Base-by-base conservation (phyloP, 225 moss, liverwort and hornwort species). In the Rhytidiadelphus loreus region DNA sequence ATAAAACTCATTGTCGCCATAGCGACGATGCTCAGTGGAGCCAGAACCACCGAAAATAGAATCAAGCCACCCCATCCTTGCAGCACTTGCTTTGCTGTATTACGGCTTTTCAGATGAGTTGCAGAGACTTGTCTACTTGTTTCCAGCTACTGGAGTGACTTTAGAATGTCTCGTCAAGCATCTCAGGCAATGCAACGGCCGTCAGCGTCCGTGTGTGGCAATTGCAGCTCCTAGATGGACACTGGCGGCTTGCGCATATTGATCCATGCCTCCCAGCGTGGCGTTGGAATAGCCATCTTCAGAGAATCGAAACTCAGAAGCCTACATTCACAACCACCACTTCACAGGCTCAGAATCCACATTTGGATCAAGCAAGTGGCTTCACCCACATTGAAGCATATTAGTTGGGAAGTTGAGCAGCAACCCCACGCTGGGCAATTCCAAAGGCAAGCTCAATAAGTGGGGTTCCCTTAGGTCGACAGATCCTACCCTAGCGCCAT, bases 61-160 rank as follows among this genome's bases (percentile, higher is more conserved):
- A 68, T 94, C 88, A n/a, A 93, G 69, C 94, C 94, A 94, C 88
- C 86, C 86, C 94, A 94, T 94, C 77, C 84, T 90, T 84, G 82
- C 59, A 92, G 80, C 66, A 64, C 66, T 84, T 39, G 21, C 71
- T 83, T 69, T 30, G 85, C 86, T 74, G 59, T 84, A 41, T 87
- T 78, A 63, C 72, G 56, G 66, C 55, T 70, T 79, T 22, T 23
- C 62, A 72, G 81, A 85, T 70, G 63, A 41, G 71, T 73, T 48
- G 17, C 26, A 77, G 48, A 80, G 43, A 63, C 82, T 76, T 76
- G 76, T 59, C 58, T 43, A 85, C 85, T 82, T 75, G 84, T 65
- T 64, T 78, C 65, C 41, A 32, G 78, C 25, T 86, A 43, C 52
- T 46, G 61, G 62, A 76, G 62, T 62, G 86, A 44, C 87, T n/a